A percentile compares a stretch with the other conserved stretches of the same genome.
Conservation (phyloP, 2,329 filamentous ascomycete species). For the Cryphonectria nitschkei region DNA sequence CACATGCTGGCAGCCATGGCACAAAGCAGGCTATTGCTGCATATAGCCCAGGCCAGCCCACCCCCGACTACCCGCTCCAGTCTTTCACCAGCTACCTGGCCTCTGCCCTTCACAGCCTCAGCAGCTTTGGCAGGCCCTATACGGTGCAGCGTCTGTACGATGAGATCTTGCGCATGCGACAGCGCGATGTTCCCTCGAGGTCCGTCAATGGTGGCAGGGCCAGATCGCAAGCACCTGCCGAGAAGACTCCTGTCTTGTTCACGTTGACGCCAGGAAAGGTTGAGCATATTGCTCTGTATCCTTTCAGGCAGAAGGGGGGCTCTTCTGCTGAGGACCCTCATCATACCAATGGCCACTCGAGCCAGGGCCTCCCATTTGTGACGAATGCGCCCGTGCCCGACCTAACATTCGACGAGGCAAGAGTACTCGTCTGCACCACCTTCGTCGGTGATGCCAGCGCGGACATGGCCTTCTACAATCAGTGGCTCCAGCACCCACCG, state of each 20-base stretch:
- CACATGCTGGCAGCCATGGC: slow-evolving; percentile 55
- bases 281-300: slow-evolving; percentile 57
- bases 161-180: slow-evolving; percentile 52
- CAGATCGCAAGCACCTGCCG: slow-evolving; percentile 41
- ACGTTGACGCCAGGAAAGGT: slow-evolving; percentile 58
- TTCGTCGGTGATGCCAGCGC: slow-evolving; percentile 68
- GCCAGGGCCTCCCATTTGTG: slow-evolving; percentile 40
- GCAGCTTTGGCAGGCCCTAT: slow-evolving; percentile 55
- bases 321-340: slow-evolving; percentile 20
- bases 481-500: slow-evolving; percentile 66
- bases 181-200: slow-evolving; percentile 47
- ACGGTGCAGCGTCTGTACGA: slow-evolving; percentile 60
- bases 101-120: slow-evolving; percentile 59
- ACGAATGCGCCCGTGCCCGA: slow-evolving; percentile 52
- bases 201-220: slow-evolving; percentile 52
- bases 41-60: slow-evolving; percentile 55
- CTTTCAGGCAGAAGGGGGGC: slow-evolving; percentile 41
- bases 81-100: slow-evolving; percentile 63
- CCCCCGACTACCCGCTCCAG: slow-evolving; percentile 48
- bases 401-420: slow-evolving; percentile 63
- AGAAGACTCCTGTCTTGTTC: slow-evolving; percentile 55
- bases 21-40: slow-evolving; percentile 67
- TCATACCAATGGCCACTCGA: slow-evolving; percentile 33
- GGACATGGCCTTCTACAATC: slow-evolving; percentile 68
- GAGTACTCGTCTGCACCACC: slow-evolving; percentile 68